Base-by-base conservation (phyloP, 805 yeast species). In the Zygotorulaspora florentina region DNA sequence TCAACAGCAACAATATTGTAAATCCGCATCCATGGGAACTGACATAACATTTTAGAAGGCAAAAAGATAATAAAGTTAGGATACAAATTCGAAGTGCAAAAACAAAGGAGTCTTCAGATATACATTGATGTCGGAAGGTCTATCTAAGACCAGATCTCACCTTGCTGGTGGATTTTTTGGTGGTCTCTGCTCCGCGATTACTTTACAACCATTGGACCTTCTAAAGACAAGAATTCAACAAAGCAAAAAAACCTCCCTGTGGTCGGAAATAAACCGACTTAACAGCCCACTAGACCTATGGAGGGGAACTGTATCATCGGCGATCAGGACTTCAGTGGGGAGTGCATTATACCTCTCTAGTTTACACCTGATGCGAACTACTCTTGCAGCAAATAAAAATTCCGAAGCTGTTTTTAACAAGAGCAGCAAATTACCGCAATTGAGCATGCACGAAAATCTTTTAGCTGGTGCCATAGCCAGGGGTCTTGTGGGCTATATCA, bases 231-330 rank as follows among this genome's bases (percentile, higher is more conserved):
- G 98, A 51, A 72, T 88, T 8, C 98, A 88, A 68, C 91, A 85
- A 59, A 61, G 68, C 28, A 52, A 60, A 11, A 52, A 59, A 3
- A 54, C 66, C 6, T 65, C 74, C 2, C 17, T 60, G 13, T 45
- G 50, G 42, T 46, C 64, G 0, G 66, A 69, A 1, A 39, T 73
- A 11, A 68, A 64, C 43, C 75, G 75, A 39, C 53, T 84, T 8
- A 64, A 66, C 1, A 57, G 63, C 10, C 59, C 67, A 2, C 43
- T 52, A 18, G 74, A 82, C 42, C 70, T 90, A 33, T 93, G 99
- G 99, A 75, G 96, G 45, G 99, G 99, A 0, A 91, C 96, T 0
- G 57, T 89, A 31, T 96, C 99, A 0, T 87, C 96, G 16, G 89
- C 95, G 0, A 57, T 91, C 20, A 73, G 99, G 48, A 91, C 96